A percentile compares a stretch with the other conserved stretches of the same genome.
phyloP scores from a whole-genome alignment of 1,139 yeast species.

The Candida sanyaensis region DNA sequence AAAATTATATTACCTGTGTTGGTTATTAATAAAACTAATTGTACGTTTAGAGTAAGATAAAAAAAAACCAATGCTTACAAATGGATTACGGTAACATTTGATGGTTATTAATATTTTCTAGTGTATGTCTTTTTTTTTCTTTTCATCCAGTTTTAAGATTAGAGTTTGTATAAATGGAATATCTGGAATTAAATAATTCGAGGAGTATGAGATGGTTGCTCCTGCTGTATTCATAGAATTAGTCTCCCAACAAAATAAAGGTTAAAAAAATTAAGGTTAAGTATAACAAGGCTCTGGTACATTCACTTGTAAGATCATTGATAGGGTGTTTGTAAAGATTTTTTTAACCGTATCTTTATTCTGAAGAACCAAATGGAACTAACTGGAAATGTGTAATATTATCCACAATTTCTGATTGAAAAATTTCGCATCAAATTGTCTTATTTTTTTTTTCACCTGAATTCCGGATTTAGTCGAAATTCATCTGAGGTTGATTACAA shows the following conservation, averaged over 20 bases:
- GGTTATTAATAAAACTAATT: not conserved
- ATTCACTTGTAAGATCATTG: too few species aligned
- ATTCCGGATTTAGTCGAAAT: conserved; percentile 1
- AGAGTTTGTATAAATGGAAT: not conserved
- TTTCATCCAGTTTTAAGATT: not conserved
- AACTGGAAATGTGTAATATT: too few species aligned
- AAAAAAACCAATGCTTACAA: not conserved
- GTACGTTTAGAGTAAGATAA: not conserved
- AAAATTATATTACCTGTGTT: not conserved
- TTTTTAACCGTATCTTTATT: too few species aligned
- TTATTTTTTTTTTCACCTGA: not conserved
- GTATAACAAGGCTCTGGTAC: too few species aligned
- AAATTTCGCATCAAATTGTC: conserved; percentile 1
- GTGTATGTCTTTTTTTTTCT: not conserved
- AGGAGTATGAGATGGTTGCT: conserved; percentile 1
- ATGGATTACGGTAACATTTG: not conserved
- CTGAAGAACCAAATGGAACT: too few species aligned
- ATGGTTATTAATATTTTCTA: not conserved
- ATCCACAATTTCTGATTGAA: not conserved
- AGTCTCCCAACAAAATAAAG: not conserved
- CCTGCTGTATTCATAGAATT: not conserved
- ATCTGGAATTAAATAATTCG: not conserved
- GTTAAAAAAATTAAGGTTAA: not conserved
- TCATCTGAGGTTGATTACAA: conserved; percentile 1
- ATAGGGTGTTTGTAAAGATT: too few species aligned